Base-by-base conservation (phyloP, 2,329 filamentous ascomycete species). In the Sporothrix protearum region DNA sequence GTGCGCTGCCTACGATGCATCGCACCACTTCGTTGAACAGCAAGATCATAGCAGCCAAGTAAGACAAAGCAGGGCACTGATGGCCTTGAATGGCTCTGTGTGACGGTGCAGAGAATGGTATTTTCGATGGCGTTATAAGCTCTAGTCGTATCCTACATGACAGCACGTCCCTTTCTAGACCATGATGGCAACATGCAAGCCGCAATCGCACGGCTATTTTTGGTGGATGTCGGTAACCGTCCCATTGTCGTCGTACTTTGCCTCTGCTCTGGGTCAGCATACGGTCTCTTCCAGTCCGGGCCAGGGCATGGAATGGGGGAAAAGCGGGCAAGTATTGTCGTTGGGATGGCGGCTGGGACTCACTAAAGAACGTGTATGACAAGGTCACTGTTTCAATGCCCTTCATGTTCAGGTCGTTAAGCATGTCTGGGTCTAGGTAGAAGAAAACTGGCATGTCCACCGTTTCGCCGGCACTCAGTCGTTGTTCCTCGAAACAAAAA, bases 391-490 rank as follows among this genome's bases (percentile, higher is more conserved):
- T 97, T 83, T 97, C 93, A 74, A 99, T 93, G 0, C 92, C 92
- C 81, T 88, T 92, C 95, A 97, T 98, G 75, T 92, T 94, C 68
- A 95, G 84, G 81, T 99, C 96, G 76, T 92, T 94, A 72, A 95
- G 86, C 83, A 99, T 91, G 79, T 98, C 96, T 0, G 96, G 96
- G 78, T 99, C 96, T 75, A 99, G 92, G 81, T 98, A 99, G 83
- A 99, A 99, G 82, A 99, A 99, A 0, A 99, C 96, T 0, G 96
- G 96, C 96, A 99, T 99, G 80, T 99, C 96, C 70, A 99, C 96
- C 59, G 94, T 96, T 85, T 99, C 96, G 59, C 95, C 94, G 6
- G 94, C 94, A 79, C 96, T 95, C 75, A 99, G 82, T 73, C 96
- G 87, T 85, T 99, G 96, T 82, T 94, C 95, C 83, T 99, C 96